Base-by-base conservation (phyloP, 202 grass and related monocot species). In the Setaria viridis region DNA sequence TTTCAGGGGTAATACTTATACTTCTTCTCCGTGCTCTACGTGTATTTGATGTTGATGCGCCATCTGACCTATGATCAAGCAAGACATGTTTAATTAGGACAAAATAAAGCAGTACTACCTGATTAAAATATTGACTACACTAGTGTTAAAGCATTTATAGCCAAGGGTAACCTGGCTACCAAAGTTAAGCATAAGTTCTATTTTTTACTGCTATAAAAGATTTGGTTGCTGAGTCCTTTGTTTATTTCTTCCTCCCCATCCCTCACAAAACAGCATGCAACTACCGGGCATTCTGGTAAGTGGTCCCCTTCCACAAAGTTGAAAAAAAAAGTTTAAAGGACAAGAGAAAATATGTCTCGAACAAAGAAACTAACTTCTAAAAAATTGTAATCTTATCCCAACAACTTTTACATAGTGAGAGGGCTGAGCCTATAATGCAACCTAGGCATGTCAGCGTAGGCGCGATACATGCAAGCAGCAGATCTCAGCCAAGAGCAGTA, bases 1-100 rank as follows among this genome's bases (percentile, higher is more conserved):
- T 96, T 95, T 99, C 93, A 82, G 96, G 96, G 62, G 91, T 91
- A 87, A 89, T 88, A 74, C 92, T 99, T 77, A 87, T 95, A 84
- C 87, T 96, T 75, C 93, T 86, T 85, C 82, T 89, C 70, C 88
- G 80, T 78, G 87, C 77, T 79, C 65, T 90, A 84, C 48, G 80
- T 19, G 82, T 14, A 91, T 79, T 89, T 62, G 91, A 96, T 66
- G 91, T 90, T 73, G 96, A 95, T 87, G 90, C 93, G 16, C 96
- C 93, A 79, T 96, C 96, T 76, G 96, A 96, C 89, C 96, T 99
- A 90, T 82, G 80, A 92, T 74, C 57, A 66, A 69, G 75, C 43
- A 88, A 92, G 43, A 82, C 50, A 80, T 80, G 49, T 41, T 77
- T 78, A 86, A 41, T 86, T 79, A 90, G 84, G 49, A 12, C 46